These are phyloP conservation scores for Apophysomyces ossiformis DNA, from an alignment of 371 early-diverging fungal genomes.

Conservation along the genomic window DNA sequence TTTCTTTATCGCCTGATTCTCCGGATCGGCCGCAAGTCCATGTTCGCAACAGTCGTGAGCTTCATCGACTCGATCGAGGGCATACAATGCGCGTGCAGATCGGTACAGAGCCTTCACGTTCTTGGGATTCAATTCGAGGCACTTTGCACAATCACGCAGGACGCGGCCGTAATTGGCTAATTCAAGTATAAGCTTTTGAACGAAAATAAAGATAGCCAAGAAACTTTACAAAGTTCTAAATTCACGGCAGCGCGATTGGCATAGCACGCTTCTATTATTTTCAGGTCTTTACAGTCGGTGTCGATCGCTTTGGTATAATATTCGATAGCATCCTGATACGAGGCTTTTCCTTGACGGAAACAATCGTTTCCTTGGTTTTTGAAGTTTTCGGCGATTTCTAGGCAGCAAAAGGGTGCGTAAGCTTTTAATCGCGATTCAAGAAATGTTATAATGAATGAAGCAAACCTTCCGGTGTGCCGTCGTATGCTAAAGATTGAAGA, in stretches of 20 bases:
- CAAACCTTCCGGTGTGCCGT: constrained; percentile 93
- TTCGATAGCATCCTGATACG: constrained; percentile 79
- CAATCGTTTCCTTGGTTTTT: constrained; percentile 96
- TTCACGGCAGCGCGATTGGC: constrained; percentile 94
- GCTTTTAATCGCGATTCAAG: no score
- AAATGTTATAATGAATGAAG: no score
- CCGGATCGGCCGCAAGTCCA: constrained; percentile 72
- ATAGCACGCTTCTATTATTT: constrained; percentile 78
- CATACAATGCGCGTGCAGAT: constrained; percentile 81
- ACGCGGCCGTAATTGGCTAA: constrained; percentile 82
- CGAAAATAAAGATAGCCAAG: background rate
- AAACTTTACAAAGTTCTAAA: constrained; percentile 76
- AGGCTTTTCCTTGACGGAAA: constrained; percentile 72
- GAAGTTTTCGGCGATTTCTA: constrained; percentile 93
- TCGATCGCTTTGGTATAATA: constrained; percentile 91
- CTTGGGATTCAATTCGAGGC: constrained; percentile 76
- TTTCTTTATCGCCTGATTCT: constrained; percentile 64
- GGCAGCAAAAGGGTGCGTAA: background rate
- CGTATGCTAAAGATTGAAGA: constrained; percentile 86
- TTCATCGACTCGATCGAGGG: constrained; percentile 81
- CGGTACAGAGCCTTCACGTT: constrained; percentile 94
- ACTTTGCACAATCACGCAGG: constrained; percentile 87
- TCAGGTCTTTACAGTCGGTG: constrained; percentile 74
- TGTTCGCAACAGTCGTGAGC: constrained; percentile 84
- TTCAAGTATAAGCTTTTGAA: background rate